Base-by-base conservation (phyloP, 129 eudicot species). In the Artemisia tridentata region DNA sequence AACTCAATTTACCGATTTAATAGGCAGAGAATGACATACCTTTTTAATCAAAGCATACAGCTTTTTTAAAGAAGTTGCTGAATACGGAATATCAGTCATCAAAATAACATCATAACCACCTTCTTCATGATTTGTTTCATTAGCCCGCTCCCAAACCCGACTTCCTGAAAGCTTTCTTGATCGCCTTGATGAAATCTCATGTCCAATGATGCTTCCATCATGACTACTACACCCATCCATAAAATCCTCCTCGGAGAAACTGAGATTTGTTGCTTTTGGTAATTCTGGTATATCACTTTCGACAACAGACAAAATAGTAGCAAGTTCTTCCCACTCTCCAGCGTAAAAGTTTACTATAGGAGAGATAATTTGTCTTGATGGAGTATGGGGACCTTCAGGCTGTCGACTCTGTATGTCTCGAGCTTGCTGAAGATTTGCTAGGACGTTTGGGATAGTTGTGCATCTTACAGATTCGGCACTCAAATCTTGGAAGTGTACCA, bases 311-410 rank as follows among this genome's bases (percentile, higher is more conserved):
- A 88, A 65, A 45, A 88, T 91, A 0, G 83, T 73, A 8, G 86
- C 79, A 55, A 88, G 83, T 67, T 88, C 96, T 63, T 88, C 96
- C 91, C 91, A 88, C n/a, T 88, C 91, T 21, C 96, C 96, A 25
- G 91, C 91, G 52, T 88, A 88, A 64, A 88, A 88, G 63, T 85
- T 72, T 17, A 88, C 91, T 34, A 53, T 45, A 0, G 96, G 91
- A 47, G 88, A 58, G 71, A 85, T 69, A 41, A 69, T 69, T 75
- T 83, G 85, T 64, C 96, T 77, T 45, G 96, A 88, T 45, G 96
- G 96, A 53, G 96, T 88, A 63, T 83, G 67, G 25, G 88, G 84
- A 58, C 83, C 72, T 71, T 88, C 91, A 5, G 86, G 86, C 73
- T 85, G 95, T 38, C 83, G 88, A 75, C 73, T 80, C 59, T 88